Base-by-base conservation (phyloP, 345 rosid genomes). In the Corchorus olitorius region DNA sequence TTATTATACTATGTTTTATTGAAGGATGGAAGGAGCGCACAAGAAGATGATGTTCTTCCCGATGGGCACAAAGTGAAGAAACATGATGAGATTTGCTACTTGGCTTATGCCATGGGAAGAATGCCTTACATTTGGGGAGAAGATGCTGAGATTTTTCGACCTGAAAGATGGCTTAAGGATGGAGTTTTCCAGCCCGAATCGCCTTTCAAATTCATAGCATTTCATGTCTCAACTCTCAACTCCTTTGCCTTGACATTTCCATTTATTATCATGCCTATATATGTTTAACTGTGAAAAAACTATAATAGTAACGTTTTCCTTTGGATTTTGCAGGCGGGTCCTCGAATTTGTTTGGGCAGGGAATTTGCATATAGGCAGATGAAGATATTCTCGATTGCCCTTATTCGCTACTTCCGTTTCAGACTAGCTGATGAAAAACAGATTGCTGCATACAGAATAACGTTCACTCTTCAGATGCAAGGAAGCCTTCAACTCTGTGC, bases 21-120 rank as follows among this genome's bases (percentile, higher is more conserved):
- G 11, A 39, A 93, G 98, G 91, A 91, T 78, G 86, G 83, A 75
- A 90, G 92, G 67, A 77, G 84, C 74, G 87, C 93, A 63, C 86
- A 88, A 35, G 67, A 15, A 4, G 94, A 93, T 75, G 99, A 94
- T 33, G 61, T 86, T 65, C 89, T 93, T 50, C 96, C 98, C 0
- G 93, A 89, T 73, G 97, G 97, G 4, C 69, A 60, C 61, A 89
- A 77, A 53, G 74, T 93, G 61, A 91, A 77, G 52, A 91, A 89
- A 65, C 97, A 92, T 6, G 98, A 94, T 41, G 83, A 81, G 0
- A 60, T 94, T 1, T 72, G 61, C 73, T 93, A 93, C 75, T 6
- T 84, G 79, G 81, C 93, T 0, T 95, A 91, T 39, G 86, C 96
- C 17, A 95, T 93, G 97, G 98, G 90, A 3, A 90, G 97, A 84